Percentiles rank a stretch among this genome's conserved stretches.
Evolutionary conservation across 495 filamentous ascomycete species (phyloP).

Genomic region (Podospora anserina): DNA sequence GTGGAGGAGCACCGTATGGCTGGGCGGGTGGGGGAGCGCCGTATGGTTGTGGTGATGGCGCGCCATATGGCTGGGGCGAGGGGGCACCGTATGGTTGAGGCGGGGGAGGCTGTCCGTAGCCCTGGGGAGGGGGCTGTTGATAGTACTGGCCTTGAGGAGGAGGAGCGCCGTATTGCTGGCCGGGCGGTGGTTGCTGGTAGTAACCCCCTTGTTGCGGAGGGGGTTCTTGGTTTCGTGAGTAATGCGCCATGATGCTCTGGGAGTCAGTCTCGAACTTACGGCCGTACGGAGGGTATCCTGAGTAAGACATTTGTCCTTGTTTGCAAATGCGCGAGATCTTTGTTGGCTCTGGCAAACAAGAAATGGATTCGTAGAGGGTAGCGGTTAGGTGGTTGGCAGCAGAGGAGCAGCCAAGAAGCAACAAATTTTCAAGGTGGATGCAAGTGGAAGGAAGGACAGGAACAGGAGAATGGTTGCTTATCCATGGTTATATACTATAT

Average conservation of each 20-base stretch:
- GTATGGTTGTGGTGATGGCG: conserved; percentile 15
- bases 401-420: too few relatives aligned
- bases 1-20: conserved; percentile 16
- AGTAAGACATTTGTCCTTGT: conserved; percentile 29
- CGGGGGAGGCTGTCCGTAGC: conserved; percentile 15
- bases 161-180: conserved; percentile 23
- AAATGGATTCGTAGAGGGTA: not conserved
- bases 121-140: conserved; percentile 15
- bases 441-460: not conserved
- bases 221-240: conserved; percentile 25
- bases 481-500: not conserved
- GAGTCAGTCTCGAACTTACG: conserved; percentile 24
- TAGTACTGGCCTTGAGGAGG: conserved; percentile 22
- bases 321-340: not conserved
- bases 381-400: not conserved
- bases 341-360: not conserved
- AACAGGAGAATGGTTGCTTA: not conserved
- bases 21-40: conserved; percentile 14
- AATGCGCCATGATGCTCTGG: not conserved
- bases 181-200: conserved; percentile 30
- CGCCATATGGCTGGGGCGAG: conserved; percentile 14
- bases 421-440: not conserved
- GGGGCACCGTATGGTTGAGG: conserved; percentile 7
- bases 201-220: conserved; percentile 32
- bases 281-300: conserved; percentile 34